Evolutionary conservation across 2,329 filamentous ascomycete species (phyloP).

Genomic region (Cryphonectria parasitica): DNA sequence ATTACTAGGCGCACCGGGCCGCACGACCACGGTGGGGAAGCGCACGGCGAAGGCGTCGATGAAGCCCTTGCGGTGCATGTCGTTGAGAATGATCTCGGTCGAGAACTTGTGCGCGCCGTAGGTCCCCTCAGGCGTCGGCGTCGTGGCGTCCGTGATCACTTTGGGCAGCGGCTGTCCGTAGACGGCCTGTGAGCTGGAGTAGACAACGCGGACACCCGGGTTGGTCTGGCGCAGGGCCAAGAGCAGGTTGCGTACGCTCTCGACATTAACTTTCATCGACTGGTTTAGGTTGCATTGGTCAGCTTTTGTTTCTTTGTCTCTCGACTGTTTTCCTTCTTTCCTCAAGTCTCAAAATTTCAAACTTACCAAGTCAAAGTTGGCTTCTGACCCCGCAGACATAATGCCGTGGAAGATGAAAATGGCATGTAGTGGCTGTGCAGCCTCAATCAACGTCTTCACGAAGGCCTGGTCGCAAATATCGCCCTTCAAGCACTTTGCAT

Average conservation of each 20-base stretch:
- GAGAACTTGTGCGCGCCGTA: conserved; percentile 68
- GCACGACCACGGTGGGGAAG: conserved; percentile 65
- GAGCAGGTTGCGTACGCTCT: conserved; percentile 59
- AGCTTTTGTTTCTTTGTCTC: neutral
- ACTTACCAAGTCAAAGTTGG: conserved; percentile 55
- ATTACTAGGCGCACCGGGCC: conserved; percentile 61
- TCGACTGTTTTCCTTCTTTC: too few relatives aligned
- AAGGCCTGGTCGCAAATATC: conserved; percentile 48
- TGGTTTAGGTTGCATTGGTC: neutral
- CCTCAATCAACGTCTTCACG: conserved; percentile 46
- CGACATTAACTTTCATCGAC: conserved; percentile 63
- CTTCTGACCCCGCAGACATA: conserved; percentile 68
- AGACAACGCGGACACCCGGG: conserved; percentile 61
- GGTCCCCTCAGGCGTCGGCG: conserved; percentile 63
- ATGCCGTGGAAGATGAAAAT: conserved; percentile 69
- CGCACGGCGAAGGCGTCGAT: conserved; percentile 62
- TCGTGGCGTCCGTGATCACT: conserved; percentile 53
- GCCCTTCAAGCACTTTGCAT: conserved; percentile 53
- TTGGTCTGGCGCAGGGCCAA: conserved; percentile 50
- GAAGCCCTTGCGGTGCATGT: conserved; percentile 62
- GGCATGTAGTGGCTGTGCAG: conserved; percentile 52
- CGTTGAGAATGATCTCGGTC: conserved; percentile 65
- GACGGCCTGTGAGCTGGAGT: conserved; percentile 65
- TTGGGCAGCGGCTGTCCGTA: conserved; percentile 62
- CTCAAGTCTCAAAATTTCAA: neutral